A percentile compares a stretch with the other conserved stretches of the same genome.
Conservation (phyloP, 495 filamentous ascomycete species). For the Aspergillus sclerotioniger region DNA sequence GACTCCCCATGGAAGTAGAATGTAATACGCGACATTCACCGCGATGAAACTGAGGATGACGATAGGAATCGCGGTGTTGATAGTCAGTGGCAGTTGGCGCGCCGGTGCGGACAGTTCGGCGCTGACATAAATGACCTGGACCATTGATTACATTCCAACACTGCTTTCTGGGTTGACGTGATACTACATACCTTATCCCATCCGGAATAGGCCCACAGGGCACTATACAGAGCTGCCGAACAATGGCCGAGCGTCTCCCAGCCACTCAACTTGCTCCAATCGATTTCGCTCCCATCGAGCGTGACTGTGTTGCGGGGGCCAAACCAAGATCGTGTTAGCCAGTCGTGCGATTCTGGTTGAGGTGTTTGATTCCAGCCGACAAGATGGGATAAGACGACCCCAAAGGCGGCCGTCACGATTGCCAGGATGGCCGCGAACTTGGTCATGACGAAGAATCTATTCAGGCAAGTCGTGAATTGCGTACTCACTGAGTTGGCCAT, state of each 20-base stretch:
- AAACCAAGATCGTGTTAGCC: slow-evolving; percentile 19
- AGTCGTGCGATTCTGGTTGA: slow-evolving; percentile 7
- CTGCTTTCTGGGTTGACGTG: not conserved
- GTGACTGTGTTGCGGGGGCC: slow-evolving; percentile 13
- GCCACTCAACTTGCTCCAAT: slow-evolving; percentile 14
- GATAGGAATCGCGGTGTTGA: slow-evolving; percentile 20
- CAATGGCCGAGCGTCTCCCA: slow-evolving; percentile 24
- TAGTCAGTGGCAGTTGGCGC: slow-evolving; percentile 20
- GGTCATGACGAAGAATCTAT: slow-evolving; percentile 19
- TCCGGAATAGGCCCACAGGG: slow-evolving; percentile 23
- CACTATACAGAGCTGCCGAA: slow-evolving; percentile 23
- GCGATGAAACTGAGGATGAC: slow-evolving; percentile 21
- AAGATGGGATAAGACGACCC: slow-evolving; percentile 13
- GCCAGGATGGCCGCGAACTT: slow-evolving; percentile 18
- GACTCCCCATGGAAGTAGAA: slow-evolving; percentile 21
- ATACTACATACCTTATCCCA: slow-evolving; percentile 18
- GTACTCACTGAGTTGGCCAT: slow-evolving; percentile 23
- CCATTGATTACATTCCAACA: too few species aligned
- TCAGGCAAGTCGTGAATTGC: slow-evolving; percentile 17
- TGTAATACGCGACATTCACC: slow-evolving; percentile 20
- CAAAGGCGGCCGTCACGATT: slow-evolving; percentile 12
- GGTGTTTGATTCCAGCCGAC: not conserved
- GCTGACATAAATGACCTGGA: slow-evolving; percentile 20
- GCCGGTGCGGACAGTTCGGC: slow-evolving; percentile 21
- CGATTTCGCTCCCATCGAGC: slow-evolving; percentile 14